Base-by-base conservation (phyloP, 176 grass and related monocot genomes). In the Oryza glaberrima region DNA sequence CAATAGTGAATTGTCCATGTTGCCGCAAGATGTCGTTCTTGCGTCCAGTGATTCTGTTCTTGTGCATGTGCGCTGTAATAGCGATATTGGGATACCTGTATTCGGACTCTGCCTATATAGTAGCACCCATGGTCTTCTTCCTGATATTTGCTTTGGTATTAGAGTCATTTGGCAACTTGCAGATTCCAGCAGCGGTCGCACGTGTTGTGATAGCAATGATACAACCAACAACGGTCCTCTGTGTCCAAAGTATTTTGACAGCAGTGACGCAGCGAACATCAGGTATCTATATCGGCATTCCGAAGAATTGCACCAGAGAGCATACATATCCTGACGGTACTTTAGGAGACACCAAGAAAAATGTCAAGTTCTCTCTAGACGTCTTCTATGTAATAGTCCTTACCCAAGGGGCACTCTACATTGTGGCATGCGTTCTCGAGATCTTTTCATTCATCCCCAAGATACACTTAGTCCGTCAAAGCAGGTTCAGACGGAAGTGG, bases 321-420 rank as follows among this genome's bases (percentile, higher is more conserved):
- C 52, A 58, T 20, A 20, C 6, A 20, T 58, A 58, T 58, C 52
- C 52, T 58, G 52, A 58, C 5, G 4, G 9, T 11, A 11, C 9
- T 56, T 3, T 6, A 35, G 0, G 2, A 1, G 13, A 69, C 51
- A 1, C 1, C 0, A 20, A 69, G 34, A 34, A 0, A 38, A 80
- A 86, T 12, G 58, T 86, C 2, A 15, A 1, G 0, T 0, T 23
- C 22, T 35, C 85, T 5, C 78, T 46, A 0, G 0, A 17, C 3
- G 60, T 87, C 36, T 87, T 87, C 72, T 87, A 82, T 3, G 7
- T 0, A 8, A 69, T 76, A 25, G 71, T 87, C 23, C 4, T 87
- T 10, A 35, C 9, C 17, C 85, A 87, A 25, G 85, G 85, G 11
- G 6, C 1, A 45, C n/a, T 81, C 1, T 87, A 87, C 11, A 2